These are phyloP conservation scores for Sarcodon aspratus DNA, from an alignment of 768 basidiomycete genomes.

Conservation along the genomic window DNA sequence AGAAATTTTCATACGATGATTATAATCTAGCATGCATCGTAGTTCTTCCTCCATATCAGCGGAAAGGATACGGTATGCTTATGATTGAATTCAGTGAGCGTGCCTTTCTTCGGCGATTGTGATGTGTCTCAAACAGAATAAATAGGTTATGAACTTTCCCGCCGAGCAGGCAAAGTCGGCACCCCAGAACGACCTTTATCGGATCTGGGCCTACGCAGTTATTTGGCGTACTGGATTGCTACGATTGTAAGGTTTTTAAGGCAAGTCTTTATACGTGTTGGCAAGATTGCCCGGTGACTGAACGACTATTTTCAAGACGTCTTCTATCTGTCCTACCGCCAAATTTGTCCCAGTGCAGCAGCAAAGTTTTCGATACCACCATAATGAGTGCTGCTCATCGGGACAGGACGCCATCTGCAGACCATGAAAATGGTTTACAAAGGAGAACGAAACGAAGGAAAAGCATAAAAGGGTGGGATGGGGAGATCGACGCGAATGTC, in stretches of 20 bases:
- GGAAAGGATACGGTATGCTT: constrained; percentile 84
- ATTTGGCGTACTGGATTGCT: constrained; percentile 81
- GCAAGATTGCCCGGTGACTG: not conserved
- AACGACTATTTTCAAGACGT: constrained; percentile 23
- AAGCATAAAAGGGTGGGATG: constrained; percentile 61
- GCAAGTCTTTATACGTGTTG: constrained; percentile 21
- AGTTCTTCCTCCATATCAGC: constrained; percentile 87
- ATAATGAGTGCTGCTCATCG: constrained; percentile 6
- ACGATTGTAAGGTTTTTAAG: constrained; percentile 78
- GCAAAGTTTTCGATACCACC: constrained; percentile 16
- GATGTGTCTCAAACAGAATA: not conserved
- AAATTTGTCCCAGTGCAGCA: constrained; percentile 35
- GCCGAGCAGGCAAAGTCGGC: constrained; percentile 66
- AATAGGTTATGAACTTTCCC: constrained; percentile 86
- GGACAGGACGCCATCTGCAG: not conserved
- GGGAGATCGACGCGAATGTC: constrained; percentile 32
- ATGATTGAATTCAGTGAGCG: constrained; percentile 91
- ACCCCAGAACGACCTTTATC: constrained; percentile 94
- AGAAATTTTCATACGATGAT: constrained; percentile 92
- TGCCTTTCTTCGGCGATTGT: not conserved
- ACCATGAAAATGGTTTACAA: constrained; percentile 2
- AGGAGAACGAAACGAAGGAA: constrained; percentile 28
- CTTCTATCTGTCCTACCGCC: constrained; percentile 52
- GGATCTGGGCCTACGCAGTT: constrained; percentile 84
- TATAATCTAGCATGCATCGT: constrained; percentile 97